phyloP scores from a whole-genome alignment of 2,329 filamentous ascomycete species.

The Fusarium bactridioides region DNA sequence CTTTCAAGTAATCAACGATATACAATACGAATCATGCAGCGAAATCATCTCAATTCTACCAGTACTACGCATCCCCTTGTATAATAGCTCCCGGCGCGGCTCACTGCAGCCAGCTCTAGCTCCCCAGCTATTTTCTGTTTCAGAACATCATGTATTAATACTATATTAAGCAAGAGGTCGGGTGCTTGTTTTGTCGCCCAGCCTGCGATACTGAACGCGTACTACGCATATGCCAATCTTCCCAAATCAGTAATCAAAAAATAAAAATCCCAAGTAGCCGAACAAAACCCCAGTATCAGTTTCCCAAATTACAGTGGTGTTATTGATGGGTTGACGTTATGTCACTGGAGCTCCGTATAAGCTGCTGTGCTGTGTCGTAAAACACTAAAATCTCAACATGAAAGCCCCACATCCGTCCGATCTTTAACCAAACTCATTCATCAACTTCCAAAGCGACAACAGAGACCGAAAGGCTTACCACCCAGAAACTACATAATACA shows the following conservation, averaged over 20 bases:
- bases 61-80: background rate
- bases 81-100: background rate
- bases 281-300: background rate
- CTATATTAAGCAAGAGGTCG: background rate
- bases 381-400: constrained; percentile 41
- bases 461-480: background rate
- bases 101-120: background rate
- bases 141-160: background rate
- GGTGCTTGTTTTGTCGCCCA: background rate
- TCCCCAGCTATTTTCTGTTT: background rate
- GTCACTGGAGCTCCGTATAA: background rate
- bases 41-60: constrained; percentile 13
- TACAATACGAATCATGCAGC: background rate
- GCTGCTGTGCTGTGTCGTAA: background rate
- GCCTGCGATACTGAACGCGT: background rate
- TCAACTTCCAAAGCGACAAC: constrained; percentile 3
- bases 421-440: constrained; percentile 36
- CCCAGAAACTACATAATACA: background rate
- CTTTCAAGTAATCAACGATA: constrained; percentile 54
- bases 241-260: background rate
- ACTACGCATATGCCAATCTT: background rate
- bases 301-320: background rate
- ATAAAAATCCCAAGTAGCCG: background rate
- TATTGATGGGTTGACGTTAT: background rate
- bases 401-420: constrained; percentile 44